phyloP scores from a whole-genome alignment of 768 basidiomycete species.

The Paxillus ammoniavirescens region DNA sequence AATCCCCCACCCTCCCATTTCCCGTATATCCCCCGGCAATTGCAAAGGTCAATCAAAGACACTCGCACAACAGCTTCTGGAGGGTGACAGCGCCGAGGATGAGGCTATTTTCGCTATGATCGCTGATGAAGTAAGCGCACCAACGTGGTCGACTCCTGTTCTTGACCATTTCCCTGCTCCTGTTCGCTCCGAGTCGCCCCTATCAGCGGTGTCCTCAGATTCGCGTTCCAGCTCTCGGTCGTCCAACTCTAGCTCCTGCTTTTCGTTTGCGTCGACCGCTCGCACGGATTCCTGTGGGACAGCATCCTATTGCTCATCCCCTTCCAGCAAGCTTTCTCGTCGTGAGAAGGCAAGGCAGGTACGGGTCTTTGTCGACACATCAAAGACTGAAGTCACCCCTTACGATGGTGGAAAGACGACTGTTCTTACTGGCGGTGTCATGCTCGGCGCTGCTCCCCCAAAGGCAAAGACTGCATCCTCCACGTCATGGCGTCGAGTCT shows the following conservation, averaged over 20 bases:
- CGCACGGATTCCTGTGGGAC: slow-evolving; percentile 50
- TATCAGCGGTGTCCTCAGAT: slow-evolving; percentile 53
- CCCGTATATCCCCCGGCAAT: slow-evolving; percentile 17
- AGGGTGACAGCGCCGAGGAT: slow-evolving; percentile 69
- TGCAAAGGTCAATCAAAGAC: slow-evolving; percentile 47
- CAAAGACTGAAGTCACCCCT: slow-evolving; percentile 78
- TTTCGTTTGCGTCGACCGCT: slow-evolving; percentile 65
- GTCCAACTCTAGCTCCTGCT: slow-evolving; percentile 70
- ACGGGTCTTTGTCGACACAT: slow-evolving; percentile 69
- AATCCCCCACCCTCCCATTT: slow-evolving; percentile 3
- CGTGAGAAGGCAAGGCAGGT: slow-evolving; percentile 68
- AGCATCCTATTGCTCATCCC: slow-evolving; percentile 36
- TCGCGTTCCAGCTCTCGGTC: slow-evolving; percentile 59
- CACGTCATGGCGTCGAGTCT: slow-evolving; percentile 61
- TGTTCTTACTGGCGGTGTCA: slow-evolving; percentile 83
- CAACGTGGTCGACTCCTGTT: slow-evolving; percentile 69
- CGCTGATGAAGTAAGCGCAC: slow-evolving; percentile 65
- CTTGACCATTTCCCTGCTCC: slow-evolving; percentile 56
- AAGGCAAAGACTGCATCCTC: slow-evolving; percentile 30
- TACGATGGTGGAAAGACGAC: slow-evolving; percentile 89
- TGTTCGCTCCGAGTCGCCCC: slow-evolving; percentile 53
- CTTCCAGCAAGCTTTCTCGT: slow-evolving; percentile 56
- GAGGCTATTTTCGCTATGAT: slow-evolving; percentile 74
- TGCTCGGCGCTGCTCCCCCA: slow-evolving; percentile 61
- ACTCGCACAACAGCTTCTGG: slow-evolving; percentile 70